Conservation (phyloP, 192 early-diverging fungal genomes). For the Backusella liffmaniae region DNA sequence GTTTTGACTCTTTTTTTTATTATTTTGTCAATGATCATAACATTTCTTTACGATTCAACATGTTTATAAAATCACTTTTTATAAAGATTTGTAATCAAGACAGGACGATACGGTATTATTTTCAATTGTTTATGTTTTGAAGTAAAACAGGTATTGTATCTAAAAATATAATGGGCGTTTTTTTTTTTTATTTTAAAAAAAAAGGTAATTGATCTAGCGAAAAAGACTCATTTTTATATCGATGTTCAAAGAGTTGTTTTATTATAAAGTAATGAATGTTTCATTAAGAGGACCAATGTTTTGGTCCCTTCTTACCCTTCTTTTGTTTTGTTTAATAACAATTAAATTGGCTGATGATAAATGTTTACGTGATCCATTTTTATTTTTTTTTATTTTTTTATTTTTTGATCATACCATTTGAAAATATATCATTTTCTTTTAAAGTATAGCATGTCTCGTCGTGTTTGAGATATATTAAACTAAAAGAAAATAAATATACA, state of each 20-base stretch:
- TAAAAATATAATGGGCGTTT: not conserved
- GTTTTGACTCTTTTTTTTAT: not conserved
- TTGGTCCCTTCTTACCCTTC: not conserved
- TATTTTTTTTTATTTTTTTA: too few species aligned
- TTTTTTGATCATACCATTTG: too few species aligned
- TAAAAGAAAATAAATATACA: too few species aligned
- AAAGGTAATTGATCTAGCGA: not conserved
- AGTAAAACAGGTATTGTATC: not conserved
- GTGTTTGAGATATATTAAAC: too few species aligned
- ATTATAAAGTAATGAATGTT: not conserved
- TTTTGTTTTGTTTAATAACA: not conserved
- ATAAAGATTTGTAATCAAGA: too few species aligned
- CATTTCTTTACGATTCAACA: not conserved
- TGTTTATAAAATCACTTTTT: not conserved
- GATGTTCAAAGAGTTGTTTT: not conserved
- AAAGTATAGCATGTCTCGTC: too few species aligned
- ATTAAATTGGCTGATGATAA: too few species aligned
- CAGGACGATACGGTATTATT: not conserved
- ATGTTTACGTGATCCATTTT: too few species aligned
- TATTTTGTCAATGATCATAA: not conserved
- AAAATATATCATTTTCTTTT: too few species aligned
- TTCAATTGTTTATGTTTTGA: not conserved
- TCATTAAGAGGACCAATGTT: not conserved
- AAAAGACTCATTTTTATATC: not conserved
- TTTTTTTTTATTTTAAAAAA: not conserved